These are phyloP conservation scores for Protea cynaroides DNA, from an alignment of 164 flowering plant genomes.

Conservation along the genomic window DNA sequence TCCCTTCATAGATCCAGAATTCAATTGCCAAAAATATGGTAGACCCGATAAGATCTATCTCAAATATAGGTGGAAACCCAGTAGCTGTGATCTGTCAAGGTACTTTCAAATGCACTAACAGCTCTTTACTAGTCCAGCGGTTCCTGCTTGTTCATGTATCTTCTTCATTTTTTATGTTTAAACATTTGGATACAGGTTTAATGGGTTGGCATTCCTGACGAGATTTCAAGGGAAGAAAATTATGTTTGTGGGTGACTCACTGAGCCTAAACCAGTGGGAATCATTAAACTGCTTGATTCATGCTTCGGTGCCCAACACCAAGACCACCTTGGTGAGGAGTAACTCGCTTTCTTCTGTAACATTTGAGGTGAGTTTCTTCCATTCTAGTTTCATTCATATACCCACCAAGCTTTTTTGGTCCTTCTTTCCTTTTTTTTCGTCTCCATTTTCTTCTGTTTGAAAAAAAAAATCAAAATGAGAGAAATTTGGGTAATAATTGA, in stretches of 20 bases:
- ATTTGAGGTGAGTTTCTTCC: slow-evolving; percentile 38
- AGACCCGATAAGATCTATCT: slow-evolving; percentile 65
- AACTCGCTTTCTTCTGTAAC: slow-evolving; percentile 35
- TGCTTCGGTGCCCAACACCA: slow-evolving; percentile 46
- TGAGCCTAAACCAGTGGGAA: slow-evolving; percentile 65
- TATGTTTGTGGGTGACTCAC: slow-evolving; percentile 85
- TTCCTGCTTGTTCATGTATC: background rate
- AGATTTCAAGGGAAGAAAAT: slow-evolving; percentile 71
- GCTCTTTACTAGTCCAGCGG: background rate
- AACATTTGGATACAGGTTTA: slow-evolving; percentile 37
- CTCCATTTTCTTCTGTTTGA: background rate
- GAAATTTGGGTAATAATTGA: no score
- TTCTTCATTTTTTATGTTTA: background rate
- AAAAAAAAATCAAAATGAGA: no score
- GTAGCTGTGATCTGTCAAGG: slow-evolving; percentile 63
- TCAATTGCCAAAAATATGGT: slow-evolving; percentile 66
- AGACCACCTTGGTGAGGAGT: slow-evolving; percentile 14
- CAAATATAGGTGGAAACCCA: slow-evolving; percentile 80
- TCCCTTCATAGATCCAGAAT: slow-evolving; percentile 75
- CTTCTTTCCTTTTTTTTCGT: background rate
- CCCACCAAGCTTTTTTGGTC: background rate
- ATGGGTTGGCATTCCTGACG: slow-evolving; percentile 54
- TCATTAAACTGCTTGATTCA: slow-evolving; percentile 63
- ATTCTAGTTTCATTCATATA: background rate
- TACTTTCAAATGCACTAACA: slow-evolving; percentile 8